A percentile compares a stretch with the other conserved stretches of the same genome.
Conservation (phyloP, 2,329 filamentous ascomycete genomes). For the Talaromyces sp. region DNA sequence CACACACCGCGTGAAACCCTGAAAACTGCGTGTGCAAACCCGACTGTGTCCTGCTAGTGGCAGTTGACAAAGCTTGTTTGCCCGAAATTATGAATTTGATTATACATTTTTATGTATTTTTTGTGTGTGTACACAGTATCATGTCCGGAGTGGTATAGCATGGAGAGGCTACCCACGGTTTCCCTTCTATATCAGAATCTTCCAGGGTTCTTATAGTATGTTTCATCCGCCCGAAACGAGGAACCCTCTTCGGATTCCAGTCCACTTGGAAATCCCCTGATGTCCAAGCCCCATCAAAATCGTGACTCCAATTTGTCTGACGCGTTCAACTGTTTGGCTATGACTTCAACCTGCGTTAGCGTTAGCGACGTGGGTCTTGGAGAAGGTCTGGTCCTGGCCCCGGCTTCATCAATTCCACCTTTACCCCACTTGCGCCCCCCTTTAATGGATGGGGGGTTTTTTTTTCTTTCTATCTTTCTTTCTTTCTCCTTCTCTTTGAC, state of each 20-base stretch:
- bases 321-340: conserved; percentile 11
- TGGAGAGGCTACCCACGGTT: too few species aligned
- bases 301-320: conserved; percentile 4
- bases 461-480: neutral
- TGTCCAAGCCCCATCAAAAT: neutral
- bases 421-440: conserved; percentile 1
- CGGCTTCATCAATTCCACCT: neutral
- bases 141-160: too few species aligned
- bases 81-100: neutral
- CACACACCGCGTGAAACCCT: too few species aligned
- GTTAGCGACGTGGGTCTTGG: conserved; percentile 25
- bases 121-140: too few species aligned
- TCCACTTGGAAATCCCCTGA: too few species aligned
- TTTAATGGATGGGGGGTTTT: neutral
- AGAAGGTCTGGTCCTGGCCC: neutral
- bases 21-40: too few species aligned
- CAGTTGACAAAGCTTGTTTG: neutral
- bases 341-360: conserved; percentile 25
- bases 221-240: too few species aligned
- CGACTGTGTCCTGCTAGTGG: too few species aligned
- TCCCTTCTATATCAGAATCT: too few species aligned
- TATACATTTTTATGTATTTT: neutral
- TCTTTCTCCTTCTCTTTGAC: neutral
- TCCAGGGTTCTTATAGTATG: too few species aligned
- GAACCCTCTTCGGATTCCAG: too few species aligned